Evolutionary conservation across 73 alveolate genomes (phyloP).

Genomic region (Paramecium pentaurelia): DNA sequence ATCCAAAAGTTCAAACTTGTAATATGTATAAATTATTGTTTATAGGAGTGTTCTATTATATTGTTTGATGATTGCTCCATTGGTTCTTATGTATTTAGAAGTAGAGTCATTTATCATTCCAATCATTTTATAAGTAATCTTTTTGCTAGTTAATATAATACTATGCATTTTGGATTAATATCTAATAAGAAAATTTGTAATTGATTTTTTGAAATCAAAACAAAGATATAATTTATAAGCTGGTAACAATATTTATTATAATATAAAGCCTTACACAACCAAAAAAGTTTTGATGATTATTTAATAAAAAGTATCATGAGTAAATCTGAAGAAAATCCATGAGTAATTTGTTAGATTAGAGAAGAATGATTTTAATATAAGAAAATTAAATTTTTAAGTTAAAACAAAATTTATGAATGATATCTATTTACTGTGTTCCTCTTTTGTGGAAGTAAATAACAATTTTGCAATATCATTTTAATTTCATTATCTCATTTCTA

Average conservation of each 20-base stretch:
- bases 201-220: not conserved
- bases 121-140: not conserved
- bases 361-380: not conserved
- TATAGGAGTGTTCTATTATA: not conserved
- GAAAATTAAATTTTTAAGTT: too few species aligned
- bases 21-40: not conserved
- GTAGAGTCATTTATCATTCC: not conserved
- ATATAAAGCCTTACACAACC: not conserved
- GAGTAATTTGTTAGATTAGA: not conserved
- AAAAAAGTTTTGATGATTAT: not conserved
- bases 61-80: not conserved
- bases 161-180: not conserved
- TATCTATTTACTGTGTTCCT: too few species aligned
- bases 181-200: not conserved
- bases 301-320: not conserved
- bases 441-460: too few species aligned
- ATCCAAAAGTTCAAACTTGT: not conserved
- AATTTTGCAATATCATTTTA: too few species aligned
- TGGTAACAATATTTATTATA: not conserved
- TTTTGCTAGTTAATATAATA: not conserved
- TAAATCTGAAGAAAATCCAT: not conserved
- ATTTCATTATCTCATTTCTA: too few species aligned
- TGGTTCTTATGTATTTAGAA: not conserved
- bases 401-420: too few species aligned
- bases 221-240: not conserved